Evolutionary conservation across 1,284 basidiomycete genomes (phyloP).

Genomic region (Ceratobasidium sp.): DNA sequence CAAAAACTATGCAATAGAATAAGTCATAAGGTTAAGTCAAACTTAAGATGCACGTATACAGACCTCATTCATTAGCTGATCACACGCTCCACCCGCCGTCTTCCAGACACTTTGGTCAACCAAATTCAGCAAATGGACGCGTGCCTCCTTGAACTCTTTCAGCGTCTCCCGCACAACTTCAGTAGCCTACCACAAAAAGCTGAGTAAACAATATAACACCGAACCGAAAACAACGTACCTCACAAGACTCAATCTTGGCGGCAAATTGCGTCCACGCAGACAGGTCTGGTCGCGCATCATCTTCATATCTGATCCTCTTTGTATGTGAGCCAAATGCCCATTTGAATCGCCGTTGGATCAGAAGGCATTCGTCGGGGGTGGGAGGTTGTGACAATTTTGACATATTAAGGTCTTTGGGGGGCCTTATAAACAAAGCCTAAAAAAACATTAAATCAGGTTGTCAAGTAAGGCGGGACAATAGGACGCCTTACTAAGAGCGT

Average conservation of each 20-base stretch:
- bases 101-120: slow-evolving; percentile 39
- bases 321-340: slow-evolving; percentile 76
- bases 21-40: neutral
- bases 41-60: neutral
- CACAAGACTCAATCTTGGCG: slow-evolving; percentile 30
- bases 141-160: slow-evolving; percentile 42
- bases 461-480: neutral
- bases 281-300: slow-evolving; percentile 64
- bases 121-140: slow-evolving; percentile 39
- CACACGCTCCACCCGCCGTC: slow-evolving; percentile 21
- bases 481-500: slow-evolving; percentile 40
- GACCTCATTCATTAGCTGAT: slow-evolving; percentile 37
- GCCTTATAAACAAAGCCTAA: slow-evolving; percentile 58
- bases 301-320: slow-evolving; percentile 60
- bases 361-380: neutral
- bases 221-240: slow-evolving; percentile 17
- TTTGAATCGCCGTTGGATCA: slow-evolving; percentile 74
- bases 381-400: slow-evolving; percentile 22
- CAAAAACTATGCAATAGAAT: slow-evolving; percentile 15
- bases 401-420: slow-evolving; percentile 57
- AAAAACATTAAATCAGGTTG: neutral
- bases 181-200: neutral
- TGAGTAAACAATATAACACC: too few relatives aligned
- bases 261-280: slow-evolving; percentile 54
- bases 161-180: slow-evolving; percentile 23